Conservation (phyloP, 2,329 filamentous ascomycete species). For the Colletotrichum australisinense region DNA sequence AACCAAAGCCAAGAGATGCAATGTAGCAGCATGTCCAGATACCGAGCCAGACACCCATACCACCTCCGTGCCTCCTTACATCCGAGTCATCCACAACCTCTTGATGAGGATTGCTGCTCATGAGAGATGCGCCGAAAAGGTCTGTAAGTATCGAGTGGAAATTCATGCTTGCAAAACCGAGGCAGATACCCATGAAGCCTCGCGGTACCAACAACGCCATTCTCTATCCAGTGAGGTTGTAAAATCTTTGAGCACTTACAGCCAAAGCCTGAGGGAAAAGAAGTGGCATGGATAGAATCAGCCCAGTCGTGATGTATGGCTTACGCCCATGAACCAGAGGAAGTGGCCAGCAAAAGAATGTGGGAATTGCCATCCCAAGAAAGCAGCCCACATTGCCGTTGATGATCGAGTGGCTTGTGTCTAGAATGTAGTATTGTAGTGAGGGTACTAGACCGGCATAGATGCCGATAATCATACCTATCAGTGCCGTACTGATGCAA, state of each 20-base stretch:
- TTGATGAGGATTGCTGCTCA: conserved; percentile 78
- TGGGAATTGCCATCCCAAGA: conserved; percentile 76
- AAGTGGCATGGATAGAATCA: conserved; percentile 77
- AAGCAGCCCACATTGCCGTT: conserved; percentile 81
- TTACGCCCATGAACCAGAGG: conserved; percentile 82
- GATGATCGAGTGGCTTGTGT: conserved; percentile 74
- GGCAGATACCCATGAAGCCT: conserved; percentile 72
- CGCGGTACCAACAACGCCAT: conserved; percentile 72
- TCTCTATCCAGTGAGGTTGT: conserved; percentile 66
- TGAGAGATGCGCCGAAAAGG: conserved; percentile 80
- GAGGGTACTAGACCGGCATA: conserved; percentile 84
- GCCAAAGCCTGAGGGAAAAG: conserved; percentile 81
- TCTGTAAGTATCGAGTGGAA: conserved; percentile 78
- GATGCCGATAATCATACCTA: conserved; percentile 78
- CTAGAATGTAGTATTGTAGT: conserved; percentile 81
- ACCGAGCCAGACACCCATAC: conserved; percentile 83
- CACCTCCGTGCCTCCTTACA: conserved; percentile 79
- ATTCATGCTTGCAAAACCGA: conserved; percentile 84
- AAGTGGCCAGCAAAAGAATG: conserved; percentile 78
- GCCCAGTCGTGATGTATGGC: conserved; percentile 77
- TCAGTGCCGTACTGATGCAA: conserved; percentile 78
- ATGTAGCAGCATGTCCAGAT: conserved; percentile 84
- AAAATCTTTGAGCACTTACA: conserved; percentile 67
- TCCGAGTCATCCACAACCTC: conserved; percentile 76
- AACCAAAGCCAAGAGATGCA: conserved; percentile 77